Evolutionary conservation across 768 basidiomycete genomes (phyloP).

Genomic region (Dentipellis sp.): DNA sequence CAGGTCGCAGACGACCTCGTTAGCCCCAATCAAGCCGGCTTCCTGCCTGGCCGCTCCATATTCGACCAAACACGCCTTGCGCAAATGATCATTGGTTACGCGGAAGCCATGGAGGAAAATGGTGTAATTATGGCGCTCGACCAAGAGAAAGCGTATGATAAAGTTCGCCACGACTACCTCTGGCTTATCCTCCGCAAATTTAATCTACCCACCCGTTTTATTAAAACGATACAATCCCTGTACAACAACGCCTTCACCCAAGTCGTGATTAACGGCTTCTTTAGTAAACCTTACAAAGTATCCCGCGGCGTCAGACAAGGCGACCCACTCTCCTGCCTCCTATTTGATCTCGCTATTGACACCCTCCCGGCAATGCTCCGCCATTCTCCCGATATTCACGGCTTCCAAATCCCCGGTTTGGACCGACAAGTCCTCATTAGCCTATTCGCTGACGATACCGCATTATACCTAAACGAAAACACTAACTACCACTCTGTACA

Average conservation of each 20-base stretch:
- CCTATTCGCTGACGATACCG: neutral
- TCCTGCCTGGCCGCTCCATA: slow-evolving; percentile 3
- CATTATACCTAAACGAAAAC: slow-evolving; percentile 16
- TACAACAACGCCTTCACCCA: neutral
- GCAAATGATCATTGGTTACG: neutral
- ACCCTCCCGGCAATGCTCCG: slow-evolving; percentile 3
- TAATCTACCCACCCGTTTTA: neutral
- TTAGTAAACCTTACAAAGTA: slow-evolving; percentile 4
- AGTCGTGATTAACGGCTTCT: neutral
- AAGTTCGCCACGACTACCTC: slow-evolving; percentile 8
- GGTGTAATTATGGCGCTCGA: slow-evolving; percentile 1
- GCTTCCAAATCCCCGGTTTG: neutral
- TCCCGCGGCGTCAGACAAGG: slow-evolving; percentile 6
- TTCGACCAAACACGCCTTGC: neutral
- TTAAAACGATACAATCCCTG: neutral
- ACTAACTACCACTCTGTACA: slow-evolving; percentile 21
- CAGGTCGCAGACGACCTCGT: neutral
- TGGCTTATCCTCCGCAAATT: neutral
- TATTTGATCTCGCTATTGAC: slow-evolving; percentile 9
- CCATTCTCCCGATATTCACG: neutral
- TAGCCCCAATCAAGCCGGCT: slow-evolving; percentile 1
- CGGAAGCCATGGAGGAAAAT: neutral
- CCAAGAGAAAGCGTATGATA: too few relatives aligned
- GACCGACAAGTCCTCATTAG: neutral
- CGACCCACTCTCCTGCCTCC: slow-evolving; percentile 10